Evolutionary conservation across 78 protist genomes (phyloP).

Genomic region (Diacronema lutheri): DNA sequence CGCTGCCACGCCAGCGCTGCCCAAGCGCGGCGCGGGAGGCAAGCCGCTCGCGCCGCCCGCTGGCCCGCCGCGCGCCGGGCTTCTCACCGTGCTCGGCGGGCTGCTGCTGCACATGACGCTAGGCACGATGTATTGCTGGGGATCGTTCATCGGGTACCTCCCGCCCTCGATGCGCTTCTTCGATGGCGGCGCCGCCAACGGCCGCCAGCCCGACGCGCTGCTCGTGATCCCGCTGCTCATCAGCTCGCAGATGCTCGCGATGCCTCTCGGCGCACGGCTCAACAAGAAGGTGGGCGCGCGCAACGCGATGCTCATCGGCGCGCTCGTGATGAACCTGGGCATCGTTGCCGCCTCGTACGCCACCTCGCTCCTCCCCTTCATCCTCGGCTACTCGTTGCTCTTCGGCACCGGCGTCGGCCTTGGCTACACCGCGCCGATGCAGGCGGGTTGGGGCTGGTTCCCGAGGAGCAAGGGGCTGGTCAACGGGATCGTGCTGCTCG

Average conservation of each 20-base stretch:
- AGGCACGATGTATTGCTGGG: neutral
- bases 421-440: neutral
- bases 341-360: neutral
- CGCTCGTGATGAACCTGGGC: neutral
- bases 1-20: too few relatives aligned
- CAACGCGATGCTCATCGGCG: neutral
- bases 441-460: neutral
- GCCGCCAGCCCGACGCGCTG: neutral
- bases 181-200: neutral
- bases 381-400: neutral
- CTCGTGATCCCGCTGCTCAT: neutral
- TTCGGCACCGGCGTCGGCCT: neutral
- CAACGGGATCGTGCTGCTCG: neutral
- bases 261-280: neutral
- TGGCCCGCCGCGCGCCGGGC: neutral
- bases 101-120: neutral
- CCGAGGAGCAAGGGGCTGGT: neutral
- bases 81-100: neutral
- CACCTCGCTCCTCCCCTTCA: neutral
- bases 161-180: neutral
- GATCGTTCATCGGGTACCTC: neutral
- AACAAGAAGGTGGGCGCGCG: neutral
- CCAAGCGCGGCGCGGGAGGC: too few relatives aligned
- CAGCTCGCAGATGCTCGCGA: neutral
- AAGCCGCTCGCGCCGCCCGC: too few relatives aligned